phyloP scores from a whole-genome alignment of 176 grass and related monocot genomes.

The Eragrostis nindensis region DNA sequence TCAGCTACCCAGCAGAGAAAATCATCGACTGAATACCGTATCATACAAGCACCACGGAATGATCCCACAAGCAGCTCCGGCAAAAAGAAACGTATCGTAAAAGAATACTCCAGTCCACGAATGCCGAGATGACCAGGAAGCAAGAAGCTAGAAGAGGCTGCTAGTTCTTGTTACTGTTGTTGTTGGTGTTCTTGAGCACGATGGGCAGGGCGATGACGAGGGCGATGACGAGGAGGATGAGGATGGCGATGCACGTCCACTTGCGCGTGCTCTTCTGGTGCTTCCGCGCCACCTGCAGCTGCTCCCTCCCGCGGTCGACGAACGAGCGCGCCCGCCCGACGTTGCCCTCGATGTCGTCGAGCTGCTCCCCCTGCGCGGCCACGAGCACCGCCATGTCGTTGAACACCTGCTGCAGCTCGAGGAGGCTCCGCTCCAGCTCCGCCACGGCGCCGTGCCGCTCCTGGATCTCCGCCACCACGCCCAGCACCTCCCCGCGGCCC shows the following conservation, averaged over 20 bases:
- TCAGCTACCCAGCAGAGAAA: background rate
- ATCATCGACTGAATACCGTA: slow-evolving; percentile 15
- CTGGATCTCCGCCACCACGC: slow-evolving; percentile 91
- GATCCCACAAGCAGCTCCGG: background rate
- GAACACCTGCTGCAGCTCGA: slow-evolving; percentile 97
- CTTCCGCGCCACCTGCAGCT: slow-evolving; percentile 75
- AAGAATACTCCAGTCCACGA: background rate
- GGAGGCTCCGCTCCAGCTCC: slow-evolving; percentile 69
- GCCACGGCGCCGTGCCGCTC: slow-evolving; percentile 82
- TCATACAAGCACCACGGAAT: slow-evolving; percentile 2
- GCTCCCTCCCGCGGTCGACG: slow-evolving; percentile 60
- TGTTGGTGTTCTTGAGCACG: slow-evolving; percentile 49
- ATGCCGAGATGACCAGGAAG: too few species aligned
- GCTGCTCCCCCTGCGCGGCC: slow-evolving; percentile 82
- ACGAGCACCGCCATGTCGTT: slow-evolving; percentile 96
- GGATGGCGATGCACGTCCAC: slow-evolving; percentile 70
- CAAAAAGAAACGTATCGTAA: background rate
- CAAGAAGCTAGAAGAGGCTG: background rate
- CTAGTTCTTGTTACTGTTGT: background rate
- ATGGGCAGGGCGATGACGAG: slow-evolving; percentile 64
- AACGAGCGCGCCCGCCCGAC: slow-evolving; percentile 71
- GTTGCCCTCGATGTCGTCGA: slow-evolving; percentile 85
- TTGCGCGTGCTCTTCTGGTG: slow-evolving; percentile 76
- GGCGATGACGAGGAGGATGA: slow-evolving; percentile 60
- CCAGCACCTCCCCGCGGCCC: slow-evolving; percentile 64